phyloP scores from a whole-genome alignment of 75 land plant genomes.

The Chamaecyparis obtusa region DNA sequence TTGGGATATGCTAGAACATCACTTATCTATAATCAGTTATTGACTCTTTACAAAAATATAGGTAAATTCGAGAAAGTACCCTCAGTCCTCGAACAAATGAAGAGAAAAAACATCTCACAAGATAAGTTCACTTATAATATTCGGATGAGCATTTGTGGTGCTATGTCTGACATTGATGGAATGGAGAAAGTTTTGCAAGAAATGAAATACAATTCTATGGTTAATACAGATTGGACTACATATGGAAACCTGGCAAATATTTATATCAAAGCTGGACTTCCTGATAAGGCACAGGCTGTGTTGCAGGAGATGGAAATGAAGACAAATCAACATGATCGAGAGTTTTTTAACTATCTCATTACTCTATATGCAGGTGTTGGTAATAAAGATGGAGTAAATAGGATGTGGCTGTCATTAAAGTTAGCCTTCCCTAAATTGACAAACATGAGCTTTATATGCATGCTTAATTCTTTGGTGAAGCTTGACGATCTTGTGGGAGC shows the following conservation, averaged over 20 bases:
- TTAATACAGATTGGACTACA: conserved; percentile 52
- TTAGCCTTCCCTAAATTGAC: conserved; percentile 28
- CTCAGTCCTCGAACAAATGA: conserved; percentile 48
- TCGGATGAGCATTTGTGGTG: conserved; percentile 64
- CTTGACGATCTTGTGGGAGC: conserved; percentile 59
- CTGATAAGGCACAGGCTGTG: conserved; percentile 33
- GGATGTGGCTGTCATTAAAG: conserved; percentile 50
- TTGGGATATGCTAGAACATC: conserved; percentile 45
- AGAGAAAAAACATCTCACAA: conserved; percentile 43
- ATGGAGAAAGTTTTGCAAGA: conserved; percentile 47
- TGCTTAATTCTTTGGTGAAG: conserved; percentile 45
- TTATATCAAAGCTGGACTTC: conserved; percentile 48
- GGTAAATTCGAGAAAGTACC: conserved; percentile 49
- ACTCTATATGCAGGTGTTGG: conserved; percentile 47
- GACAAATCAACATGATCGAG: conserved; percentile 25
- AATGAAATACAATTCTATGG: conserved; percentile 45
- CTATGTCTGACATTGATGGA: conserved; percentile 45
- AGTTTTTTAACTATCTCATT: conserved; percentile 40
- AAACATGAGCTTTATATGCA: conserved; percentile 43
- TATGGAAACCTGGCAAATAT: conserved; percentile 44
- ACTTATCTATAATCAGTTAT: conserved; percentile 46
- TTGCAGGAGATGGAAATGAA: conserved; percentile 50
- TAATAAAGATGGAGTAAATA: conserved; percentile 40
- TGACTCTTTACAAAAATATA: conserved; percentile 51
- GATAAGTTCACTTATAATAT: conserved; percentile 65